Evolutionary conservation across 2,329 filamentous ascomycete genomes (phyloP), one percentile per base, ranked within the genome.

Genomic region (Alternaria longipes): DNA sequence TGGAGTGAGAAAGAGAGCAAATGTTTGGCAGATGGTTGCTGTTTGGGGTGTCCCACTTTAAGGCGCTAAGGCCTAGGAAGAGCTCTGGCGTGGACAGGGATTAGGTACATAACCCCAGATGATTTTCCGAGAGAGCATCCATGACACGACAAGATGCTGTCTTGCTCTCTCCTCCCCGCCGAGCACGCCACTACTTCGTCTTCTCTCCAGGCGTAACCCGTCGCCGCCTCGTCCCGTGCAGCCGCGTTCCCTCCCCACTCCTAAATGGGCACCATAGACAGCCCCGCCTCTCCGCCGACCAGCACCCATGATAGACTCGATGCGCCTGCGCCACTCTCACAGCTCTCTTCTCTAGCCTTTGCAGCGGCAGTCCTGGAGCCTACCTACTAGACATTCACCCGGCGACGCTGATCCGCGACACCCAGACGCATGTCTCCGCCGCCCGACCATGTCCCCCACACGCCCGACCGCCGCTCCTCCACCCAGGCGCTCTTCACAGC

Each of bases 381-480:
- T 41, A 36, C 40, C n/a, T 20, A 42, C 34, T 8, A 42, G 36
- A 40, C 24, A n/a, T 44, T 9, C 38, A 28, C 36, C 18, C 49
- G 45, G 49, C 60, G 41, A 18, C 20, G 18, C 34, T 30, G 46
- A 12, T 22, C 26, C 47, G 54, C 58, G 41, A 46, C 61, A 56
- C 56, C 62, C 58, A 49, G 62, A 65, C 74, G 65, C 62, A 80
- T 80, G 78, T 77, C 78, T 79, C 75, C 77, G 51, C 66, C 77
- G 44, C 53, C 70, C 41, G 72, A 72, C 60, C 46, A 79, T 76
- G 75, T 64, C 62, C 72, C 76, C 30, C 75, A 70, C 65, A 78
- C 77, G 55, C 78, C 78, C 61, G 75, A 80, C 60, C 67, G 77
- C 59, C 75, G 75, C 59, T 71, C 77, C 65, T 80, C 78, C 55